These are phyloP conservation scores for Cladorrhinum samala DNA, from an alignment of 495 filamentous ascomycete genomes.

Conservation along the genomic window DNA sequence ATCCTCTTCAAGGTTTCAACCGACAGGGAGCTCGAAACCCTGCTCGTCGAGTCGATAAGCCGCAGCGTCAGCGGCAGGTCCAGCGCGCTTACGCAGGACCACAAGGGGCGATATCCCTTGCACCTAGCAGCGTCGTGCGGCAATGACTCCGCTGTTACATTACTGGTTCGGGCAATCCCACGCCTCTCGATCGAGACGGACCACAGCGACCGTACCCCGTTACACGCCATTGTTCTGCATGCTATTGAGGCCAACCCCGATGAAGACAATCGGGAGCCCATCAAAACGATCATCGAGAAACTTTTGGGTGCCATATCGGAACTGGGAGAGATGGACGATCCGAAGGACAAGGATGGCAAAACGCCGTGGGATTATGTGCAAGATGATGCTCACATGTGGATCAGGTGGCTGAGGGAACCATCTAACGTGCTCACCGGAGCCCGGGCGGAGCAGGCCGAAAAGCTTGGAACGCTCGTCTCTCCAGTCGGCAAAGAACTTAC, in stretches of 20 bases:
- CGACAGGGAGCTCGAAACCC: neutral
- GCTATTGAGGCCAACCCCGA: neutral
- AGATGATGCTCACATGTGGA: neutral
- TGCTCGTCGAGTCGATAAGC: neutral
- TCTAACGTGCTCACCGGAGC: neutral
- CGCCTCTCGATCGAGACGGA: neutral
- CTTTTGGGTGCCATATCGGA: neutral
- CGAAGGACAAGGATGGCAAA: neutral
- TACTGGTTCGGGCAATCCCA: neutral
- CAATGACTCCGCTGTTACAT: neutral
- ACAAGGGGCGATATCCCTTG: neutral
- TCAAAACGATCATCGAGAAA: slow-evolving; percentile 1
- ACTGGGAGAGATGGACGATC: neutral
- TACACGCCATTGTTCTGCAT: neutral
- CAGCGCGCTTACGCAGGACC: neutral
- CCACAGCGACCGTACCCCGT: neutral
- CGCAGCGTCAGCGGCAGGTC: neutral
- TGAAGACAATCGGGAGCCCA: neutral
- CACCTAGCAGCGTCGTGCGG: neutral
- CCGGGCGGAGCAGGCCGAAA: neutral
- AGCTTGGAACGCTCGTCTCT: neutral
- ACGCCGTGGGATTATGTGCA: neutral
- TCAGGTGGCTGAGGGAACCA: neutral
- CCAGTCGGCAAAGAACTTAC: neutral
- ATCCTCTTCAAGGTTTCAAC: neutral